Evolutionary conservation across 2,329 filamentous ascomycete species (phyloP), one percentile per base, ranked within the genome.

Genomic region (Penicillium sp.): DNA sequence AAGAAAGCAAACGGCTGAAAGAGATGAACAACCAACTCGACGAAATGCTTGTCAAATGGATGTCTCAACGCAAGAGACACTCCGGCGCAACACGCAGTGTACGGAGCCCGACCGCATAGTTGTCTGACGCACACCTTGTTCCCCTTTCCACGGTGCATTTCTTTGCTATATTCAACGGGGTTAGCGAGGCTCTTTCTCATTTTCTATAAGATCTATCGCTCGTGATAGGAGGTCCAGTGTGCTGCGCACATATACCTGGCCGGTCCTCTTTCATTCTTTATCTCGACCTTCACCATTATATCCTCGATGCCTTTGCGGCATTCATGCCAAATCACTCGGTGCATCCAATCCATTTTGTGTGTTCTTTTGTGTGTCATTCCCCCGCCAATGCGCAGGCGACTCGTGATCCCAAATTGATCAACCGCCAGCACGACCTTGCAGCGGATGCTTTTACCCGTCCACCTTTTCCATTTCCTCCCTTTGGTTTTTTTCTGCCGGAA

Each of bases 11-110:
- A 67, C 90, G 90, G 72, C 79, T 98, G 72, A 89, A 89, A 55
- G 92, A 95, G 73, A 93, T 99, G 78, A 94, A 92, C 61, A 90
- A 89, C 79, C 89, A 94, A 83, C 84, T 98, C 67, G 94, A 99
- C 78, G 87, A 90, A 22, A 88, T 97, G 85, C 84, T 97, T 48
- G 89, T 89, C 67, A 88, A 91, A 71, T 93, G 92, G 89, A 82
- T 96, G 65, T 76, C 80, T 53, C 81, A 79, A 62, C 81, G 81
- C 63, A 58, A 59, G 26, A 48, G 56, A 28, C 40, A 37, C 19
- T 62, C 63, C 26, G 55, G 42, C 49, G 38, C 62, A 22, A 49
- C 28, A 35, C 58, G 64, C 46, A 57, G 45, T 30, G 38, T 69
- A 51, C 73, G 67, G 38, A 70, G 59, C 53, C 64, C 69, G 25